phyloP scores from a whole-genome alignment of 257 asterid genomes.

The Plantago major region DNA sequence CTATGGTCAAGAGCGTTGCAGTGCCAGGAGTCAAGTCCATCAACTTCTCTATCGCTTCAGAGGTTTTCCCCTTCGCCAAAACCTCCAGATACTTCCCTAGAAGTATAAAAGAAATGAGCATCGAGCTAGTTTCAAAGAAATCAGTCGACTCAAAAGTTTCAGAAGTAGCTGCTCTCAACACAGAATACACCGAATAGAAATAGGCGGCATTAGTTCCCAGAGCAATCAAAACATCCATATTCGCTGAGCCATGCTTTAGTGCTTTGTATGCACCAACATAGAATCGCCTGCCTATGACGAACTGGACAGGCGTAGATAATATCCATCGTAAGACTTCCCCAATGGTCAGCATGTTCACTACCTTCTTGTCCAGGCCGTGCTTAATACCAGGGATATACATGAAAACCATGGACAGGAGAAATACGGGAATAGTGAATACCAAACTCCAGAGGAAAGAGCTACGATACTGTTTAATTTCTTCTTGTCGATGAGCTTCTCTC shows the following conservation, averaged over 20 bases:
- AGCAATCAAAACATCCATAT: slow-evolving; percentile 67
- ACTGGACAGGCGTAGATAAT: slow-evolving; percentile 59
- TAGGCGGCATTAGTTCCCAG: slow-evolving; percentile 72
- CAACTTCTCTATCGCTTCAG: slow-evolving; percentile 67
- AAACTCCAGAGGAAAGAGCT: slow-evolving; percentile 57
- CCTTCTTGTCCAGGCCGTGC: slow-evolving; percentile 30
- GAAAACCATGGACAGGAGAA: slow-evolving; percentile 54
- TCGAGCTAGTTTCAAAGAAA: slow-evolving; percentile 66
- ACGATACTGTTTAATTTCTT: slow-evolving; percentile 35
- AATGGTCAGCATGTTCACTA: slow-evolving; percentile 42
- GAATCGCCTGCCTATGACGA: slow-evolving; percentile 56
- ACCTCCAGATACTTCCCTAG: slow-evolving; percentile 67
- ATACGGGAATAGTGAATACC: slow-evolving; percentile 52
- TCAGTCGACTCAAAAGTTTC: slow-evolving; percentile 43
- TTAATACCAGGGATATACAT: slow-evolving; percentile 62
- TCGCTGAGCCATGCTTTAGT: slow-evolving; percentile 45
- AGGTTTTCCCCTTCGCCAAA: slow-evolving; percentile 65
- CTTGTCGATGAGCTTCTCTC: slow-evolving; percentile 29
- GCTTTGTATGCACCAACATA: slow-evolving; percentile 56
- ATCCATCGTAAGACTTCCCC: slow-evolving; percentile 49
- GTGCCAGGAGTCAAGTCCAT: slow-evolving; percentile 54
- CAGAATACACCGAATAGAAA: slow-evolving; percentile 57
- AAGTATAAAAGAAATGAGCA: slow-evolving; percentile 63
- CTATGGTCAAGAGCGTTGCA: slow-evolving; percentile 38
- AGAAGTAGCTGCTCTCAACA: slow-evolving; percentile 44